Evolutionary conservation across 2,329 filamentous ascomycete genomes (phyloP), one percentile per base, ranked within the genome.

Genomic region (Xylaria sp.): DNA sequence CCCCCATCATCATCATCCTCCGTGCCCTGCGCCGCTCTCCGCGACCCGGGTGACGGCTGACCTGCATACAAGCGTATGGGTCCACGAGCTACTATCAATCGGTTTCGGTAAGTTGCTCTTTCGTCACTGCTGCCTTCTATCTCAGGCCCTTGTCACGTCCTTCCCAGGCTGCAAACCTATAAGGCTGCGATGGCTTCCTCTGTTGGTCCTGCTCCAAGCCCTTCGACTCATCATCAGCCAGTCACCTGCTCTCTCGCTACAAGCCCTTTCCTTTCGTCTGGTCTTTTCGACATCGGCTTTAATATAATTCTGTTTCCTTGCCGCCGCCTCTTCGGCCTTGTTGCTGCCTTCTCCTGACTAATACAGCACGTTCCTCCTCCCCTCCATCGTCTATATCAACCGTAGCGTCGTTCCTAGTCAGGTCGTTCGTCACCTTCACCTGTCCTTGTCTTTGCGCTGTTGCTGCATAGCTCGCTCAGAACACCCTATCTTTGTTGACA

Each of bases 131-230:
- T 75, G 74, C 76, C 73, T 75, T 70, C 70, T 68, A 55, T 65
- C 70, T 70, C 64, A 69, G 61, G 65, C 69, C 67, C 68, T 67
- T 72, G 72, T 71, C 71, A 28, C 23, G 65, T 71, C 68, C 68
- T 68, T 72, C 69, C 77, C 77, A 82, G 81, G 79, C 79, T 81
- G 72, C 79, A 78, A 77, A 74, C 70, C 78, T 87, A 87, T 87
- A 87, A 87, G 85, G 84, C 82, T 84, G 76, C 81, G 81, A 85
- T 85, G 83, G 82, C 82, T 78, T 77, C 73, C 74, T 73, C 75
- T 72, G 69, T 66, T 70, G 66, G 68, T 43, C 60, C 65, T 57
- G 63, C 70, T 72, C 67, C 65, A 69, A 67, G 68, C 67, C 71
- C 72, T 73, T 75, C 74, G 72, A 76, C 72, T 76, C 75, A 76